A percentile compares a stretch with the other conserved stretches of the same genome.
These are phyloP conservation scores for Agapanthus africanus DNA, from an alignment of 106 monocot species.

Conservation along the genomic window DNA sequence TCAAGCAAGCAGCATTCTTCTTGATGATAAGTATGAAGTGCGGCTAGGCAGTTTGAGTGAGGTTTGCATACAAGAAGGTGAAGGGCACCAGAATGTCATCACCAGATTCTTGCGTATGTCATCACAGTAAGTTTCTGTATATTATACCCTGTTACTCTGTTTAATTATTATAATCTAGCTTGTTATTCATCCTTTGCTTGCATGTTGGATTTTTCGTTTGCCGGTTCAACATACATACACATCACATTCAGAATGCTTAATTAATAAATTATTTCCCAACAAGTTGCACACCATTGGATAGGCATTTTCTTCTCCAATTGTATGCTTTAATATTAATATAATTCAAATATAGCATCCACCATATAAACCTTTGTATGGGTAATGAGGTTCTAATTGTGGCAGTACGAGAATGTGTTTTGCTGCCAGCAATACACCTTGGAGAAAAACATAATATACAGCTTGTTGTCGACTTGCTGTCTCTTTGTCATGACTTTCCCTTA, in stretches of 20 bases:
- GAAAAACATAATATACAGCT: not conserved
- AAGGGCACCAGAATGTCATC: constrained; percentile 52
- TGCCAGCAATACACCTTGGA: no score
- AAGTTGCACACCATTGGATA: not conserved
- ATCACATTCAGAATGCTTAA: no score
- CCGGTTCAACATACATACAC: no score
- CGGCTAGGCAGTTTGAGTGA: constrained; percentile 70
- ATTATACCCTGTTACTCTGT: not conserved
- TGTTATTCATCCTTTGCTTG: no score
- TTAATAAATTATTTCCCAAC: not conserved
- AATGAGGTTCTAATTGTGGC: no score
- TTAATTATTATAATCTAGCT: not conserved
- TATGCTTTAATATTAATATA: not conserved
- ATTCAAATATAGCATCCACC: not conserved
- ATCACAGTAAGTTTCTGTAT: constrained; percentile 50
- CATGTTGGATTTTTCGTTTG: no score
- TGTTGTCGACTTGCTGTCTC: no score
- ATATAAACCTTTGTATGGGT: not conserved
- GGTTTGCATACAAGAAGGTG: constrained; percentile 59
- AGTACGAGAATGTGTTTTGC: no score
- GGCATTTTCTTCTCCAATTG: not conserved
- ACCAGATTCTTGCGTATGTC: constrained; percentile 56
- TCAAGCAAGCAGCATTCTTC: constrained; percentile 78
- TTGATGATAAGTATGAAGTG: constrained; percentile 88
- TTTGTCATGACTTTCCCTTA: not conserved